Conservation (phyloP, 2,329 filamentous ascomycete species). For the Kalaharituber pfeilii region DNA sequence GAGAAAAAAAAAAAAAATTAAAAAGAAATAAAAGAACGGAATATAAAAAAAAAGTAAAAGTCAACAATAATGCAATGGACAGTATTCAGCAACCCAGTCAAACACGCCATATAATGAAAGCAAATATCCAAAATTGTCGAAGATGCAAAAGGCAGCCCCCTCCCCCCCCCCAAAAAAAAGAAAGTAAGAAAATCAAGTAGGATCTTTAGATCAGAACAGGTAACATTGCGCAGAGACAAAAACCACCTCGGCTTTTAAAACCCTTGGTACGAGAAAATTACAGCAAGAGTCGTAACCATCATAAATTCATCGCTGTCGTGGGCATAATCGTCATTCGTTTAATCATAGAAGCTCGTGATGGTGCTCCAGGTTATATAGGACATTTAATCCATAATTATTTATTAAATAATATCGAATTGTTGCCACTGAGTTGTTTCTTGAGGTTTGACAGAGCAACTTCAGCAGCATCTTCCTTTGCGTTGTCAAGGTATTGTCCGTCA, state of each 20-base stretch:
- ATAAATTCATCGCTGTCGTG: neutral
- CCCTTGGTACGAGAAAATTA: neutral
- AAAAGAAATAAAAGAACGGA: neutral
- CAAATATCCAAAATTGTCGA: neutral
- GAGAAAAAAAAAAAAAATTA: neutral
- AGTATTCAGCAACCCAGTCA: neutral
- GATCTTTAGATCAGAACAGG: neutral
- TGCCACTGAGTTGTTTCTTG: neutral
- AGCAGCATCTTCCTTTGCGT: constrained; percentile 80
- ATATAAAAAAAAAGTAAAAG: too few species aligned
- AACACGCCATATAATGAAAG: neutral
- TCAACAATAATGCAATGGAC: neutral
- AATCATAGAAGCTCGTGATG: neutral
- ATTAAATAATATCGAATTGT: neutral
- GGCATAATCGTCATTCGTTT: neutral
- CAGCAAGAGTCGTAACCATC: neutral
- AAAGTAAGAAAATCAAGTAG: too few species aligned
- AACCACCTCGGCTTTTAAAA: neutral
- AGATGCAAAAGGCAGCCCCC: neutral
- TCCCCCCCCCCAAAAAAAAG: too few species aligned
- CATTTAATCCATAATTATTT: neutral
- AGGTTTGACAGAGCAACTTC: constrained; percentile 43
- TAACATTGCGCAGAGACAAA: neutral
- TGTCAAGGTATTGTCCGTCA: constrained; percentile 71
- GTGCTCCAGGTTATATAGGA: neutral